A percentile compares a stretch with the other conserved stretches of the same genome.
Evolutionary conservation across 352 stramenopile species (phyloP).

Genomic region (Phytopythium delawarense): DNA sequence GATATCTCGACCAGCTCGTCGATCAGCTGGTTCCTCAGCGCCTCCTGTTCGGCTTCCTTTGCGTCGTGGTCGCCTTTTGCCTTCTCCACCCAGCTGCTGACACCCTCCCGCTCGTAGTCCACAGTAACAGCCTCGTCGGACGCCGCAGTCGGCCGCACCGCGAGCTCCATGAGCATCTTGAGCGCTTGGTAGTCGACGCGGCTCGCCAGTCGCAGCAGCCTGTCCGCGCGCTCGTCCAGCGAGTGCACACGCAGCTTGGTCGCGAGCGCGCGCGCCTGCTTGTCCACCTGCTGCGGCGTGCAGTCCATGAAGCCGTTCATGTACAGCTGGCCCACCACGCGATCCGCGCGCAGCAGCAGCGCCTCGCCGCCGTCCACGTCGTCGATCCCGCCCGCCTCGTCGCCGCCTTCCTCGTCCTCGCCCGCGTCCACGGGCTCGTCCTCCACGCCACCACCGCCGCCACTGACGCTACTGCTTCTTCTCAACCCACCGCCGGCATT

Average conservation of each 20-base stretch:
- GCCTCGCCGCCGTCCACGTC: conserved; percentile 13
- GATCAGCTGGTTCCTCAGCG: conserved; percentile 31
- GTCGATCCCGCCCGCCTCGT: conserved; percentile 4
- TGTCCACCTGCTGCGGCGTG: conserved; percentile 40
- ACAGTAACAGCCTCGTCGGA: conserved; percentile 30
- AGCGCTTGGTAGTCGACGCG: conserved; percentile 41
- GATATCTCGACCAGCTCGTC: conserved; percentile 60
- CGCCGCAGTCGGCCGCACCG: conserved; percentile 35
- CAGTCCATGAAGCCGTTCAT: conserved; percentile 44
- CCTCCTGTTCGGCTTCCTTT: conserved; percentile 11
- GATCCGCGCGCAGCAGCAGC: conserved; percentile 38
- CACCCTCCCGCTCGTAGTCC: conserved; percentile 9
- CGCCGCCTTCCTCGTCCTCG: neutral
- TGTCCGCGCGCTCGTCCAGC: conserved; percentile 32
- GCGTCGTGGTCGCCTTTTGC: conserved; percentile 12
- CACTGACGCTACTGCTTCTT: too few species aligned
- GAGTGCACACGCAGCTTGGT: conserved; percentile 59
- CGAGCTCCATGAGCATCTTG: conserved; percentile 60
- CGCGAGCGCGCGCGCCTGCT: conserved; percentile 32
- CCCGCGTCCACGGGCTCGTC: neutral
- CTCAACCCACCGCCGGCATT: too few species aligned
- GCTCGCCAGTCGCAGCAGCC: conserved; percentile 26
- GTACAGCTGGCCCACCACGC: conserved; percentile 45
- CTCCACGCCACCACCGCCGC: neutral
- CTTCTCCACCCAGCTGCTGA: neutral